Evolutionary conservation across 768 basidiomycete genomes (phyloP).

Genomic region (Lactifluus hygrophoroides): DNA sequence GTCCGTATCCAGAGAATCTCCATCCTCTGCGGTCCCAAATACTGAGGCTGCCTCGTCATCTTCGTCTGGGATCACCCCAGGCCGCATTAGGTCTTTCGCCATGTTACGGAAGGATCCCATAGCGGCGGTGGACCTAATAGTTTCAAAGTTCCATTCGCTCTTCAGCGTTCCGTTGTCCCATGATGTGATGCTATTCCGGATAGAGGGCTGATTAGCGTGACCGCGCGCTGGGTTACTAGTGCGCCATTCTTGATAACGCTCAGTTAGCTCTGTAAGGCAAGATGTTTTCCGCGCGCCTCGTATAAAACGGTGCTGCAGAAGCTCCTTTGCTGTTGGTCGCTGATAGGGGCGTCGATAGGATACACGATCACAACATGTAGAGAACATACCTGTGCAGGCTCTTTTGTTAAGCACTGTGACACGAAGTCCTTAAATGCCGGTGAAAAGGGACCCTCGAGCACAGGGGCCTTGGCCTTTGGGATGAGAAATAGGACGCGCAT

Average conservation of each 20-base stretch:
- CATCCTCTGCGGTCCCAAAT: constrained; percentile 39
- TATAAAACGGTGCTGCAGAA: constrained; percentile 92
- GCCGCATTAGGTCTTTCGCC: constrained; percentile 55
- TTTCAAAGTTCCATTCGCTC: constrained; percentile 97
- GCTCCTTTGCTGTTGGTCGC: constrained; percentile 87
- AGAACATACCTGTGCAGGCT: constrained; percentile 55
- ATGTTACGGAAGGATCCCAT: constrained; percentile 75
- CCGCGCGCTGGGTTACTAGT: constrained; percentile 47
- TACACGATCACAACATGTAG: neutral
- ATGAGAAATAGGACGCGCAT: constrained; percentile 98
- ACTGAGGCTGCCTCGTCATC: constrained; percentile 34
- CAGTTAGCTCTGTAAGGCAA: constrained; percentile 79
- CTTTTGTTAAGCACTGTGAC: constrained; percentile 83
- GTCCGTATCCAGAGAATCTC: constrained; percentile 49
- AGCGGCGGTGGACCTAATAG: constrained; percentile 58
- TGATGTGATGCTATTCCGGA: constrained; percentile 42
- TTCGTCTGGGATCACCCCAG: constrained; percentile 46
- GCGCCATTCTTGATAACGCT: constrained; percentile 76
- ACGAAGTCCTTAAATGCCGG: constrained; percentile 91
- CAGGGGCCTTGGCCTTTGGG: constrained; percentile 91
- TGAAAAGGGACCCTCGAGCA: constrained; percentile 80
- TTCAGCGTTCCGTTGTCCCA: constrained; percentile 74
- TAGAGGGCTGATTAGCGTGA: constrained; percentile 48
- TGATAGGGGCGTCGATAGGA: constrained; percentile 28
- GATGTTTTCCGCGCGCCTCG: constrained; percentile 73